A percentile compares a stretch with the other conserved stretches of the same genome.
Conservation (phyloP, 352 stramenopile genomes). For the Phytopythium kandeliae region DNA sequence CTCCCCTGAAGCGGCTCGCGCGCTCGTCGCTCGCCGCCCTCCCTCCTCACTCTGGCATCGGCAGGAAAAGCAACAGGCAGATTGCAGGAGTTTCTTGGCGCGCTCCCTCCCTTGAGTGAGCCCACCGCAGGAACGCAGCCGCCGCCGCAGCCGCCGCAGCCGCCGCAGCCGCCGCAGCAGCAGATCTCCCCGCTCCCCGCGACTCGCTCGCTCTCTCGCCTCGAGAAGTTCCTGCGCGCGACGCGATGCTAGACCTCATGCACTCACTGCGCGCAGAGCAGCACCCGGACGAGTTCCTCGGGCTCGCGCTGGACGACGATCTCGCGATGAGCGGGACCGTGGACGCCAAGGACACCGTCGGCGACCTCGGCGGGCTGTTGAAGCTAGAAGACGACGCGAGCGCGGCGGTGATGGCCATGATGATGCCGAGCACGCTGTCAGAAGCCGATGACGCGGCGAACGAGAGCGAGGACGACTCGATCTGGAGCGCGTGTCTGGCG, state of each 20-base stretch:
- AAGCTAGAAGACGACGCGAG: slow-evolving; percentile 19
- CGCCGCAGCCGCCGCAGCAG: neutral
- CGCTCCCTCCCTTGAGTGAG: too few species aligned
- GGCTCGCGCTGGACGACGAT: slow-evolving; percentile 21
- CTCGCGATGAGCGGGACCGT: slow-evolving; percentile 6
- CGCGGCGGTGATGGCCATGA: slow-evolving; percentile 18
- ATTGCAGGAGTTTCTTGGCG: slow-evolving; percentile 3
- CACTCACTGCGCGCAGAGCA: slow-evolving; percentile 15
- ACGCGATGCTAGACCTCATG: slow-evolving; percentile 24
- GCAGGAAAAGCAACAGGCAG: slow-evolving; percentile 5
- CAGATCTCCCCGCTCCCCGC: neutral
- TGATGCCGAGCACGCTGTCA: slow-evolving; percentile 16
- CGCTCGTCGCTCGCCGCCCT: neutral
- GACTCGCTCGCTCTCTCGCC: slow-evolving; percentile 3
- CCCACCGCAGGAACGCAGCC: too few species aligned
- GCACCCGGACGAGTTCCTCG: slow-evolving; percentile 13
- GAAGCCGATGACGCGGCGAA: slow-evolving; percentile 13
- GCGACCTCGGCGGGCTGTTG: slow-evolving; percentile 13
- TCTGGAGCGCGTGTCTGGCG: slow-evolving; percentile 22
- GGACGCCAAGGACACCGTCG: slow-evolving; percentile 4
- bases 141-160: neutral
- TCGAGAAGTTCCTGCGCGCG: slow-evolving; percentile 1
- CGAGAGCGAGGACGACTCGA: slow-evolving; percentile 19
- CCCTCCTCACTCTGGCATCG: slow-evolving; percentile 7
- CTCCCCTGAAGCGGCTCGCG: neutral